A percentile compares a stretch with the other conserved stretches of the same genome.
These are phyloP conservation scores for Rhodomyrtus tomentosa DNA, from an alignment of 345 rosid genomes.

Conservation along the genomic window DNA sequence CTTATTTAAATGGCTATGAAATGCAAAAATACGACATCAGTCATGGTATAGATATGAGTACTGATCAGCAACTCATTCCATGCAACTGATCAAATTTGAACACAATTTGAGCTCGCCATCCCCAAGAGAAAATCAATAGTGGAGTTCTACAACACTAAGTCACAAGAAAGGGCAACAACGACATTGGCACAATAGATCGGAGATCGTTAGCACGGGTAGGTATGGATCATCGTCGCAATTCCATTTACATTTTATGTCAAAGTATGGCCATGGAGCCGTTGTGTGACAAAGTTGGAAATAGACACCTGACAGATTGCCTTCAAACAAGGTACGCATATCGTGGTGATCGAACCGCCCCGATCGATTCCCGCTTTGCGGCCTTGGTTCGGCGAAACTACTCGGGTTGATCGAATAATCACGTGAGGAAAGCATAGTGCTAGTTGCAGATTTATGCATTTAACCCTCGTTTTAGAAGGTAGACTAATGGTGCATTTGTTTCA, in stretches of 20 bases:
- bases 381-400: neutral
- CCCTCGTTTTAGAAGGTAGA: neutral
- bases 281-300: neutral
- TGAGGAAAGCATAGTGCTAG: neutral
- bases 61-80: too few species aligned
- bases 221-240: neutral
- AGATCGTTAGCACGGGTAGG: neutral
- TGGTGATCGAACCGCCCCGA: neutral
- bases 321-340: neutral
- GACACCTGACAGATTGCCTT: fast-evolving
- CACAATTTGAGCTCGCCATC: too few species aligned
- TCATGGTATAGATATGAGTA: too few species aligned
- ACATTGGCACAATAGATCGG: neutral
- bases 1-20: too few species aligned
- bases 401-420: neutral
- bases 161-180: neutral
- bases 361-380: neutral
- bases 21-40: too few species aligned
- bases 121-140: too few species aligned
- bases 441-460: neutral
- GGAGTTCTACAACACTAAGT: too few species aligned
- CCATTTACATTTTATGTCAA: neutral
- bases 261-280: neutral
- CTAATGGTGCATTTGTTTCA: neutral
- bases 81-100: too few species aligned